Evolutionary conservation across 495 filamentous ascomycete genomes (phyloP).

Genomic region (Penicillium silybi): DNA sequence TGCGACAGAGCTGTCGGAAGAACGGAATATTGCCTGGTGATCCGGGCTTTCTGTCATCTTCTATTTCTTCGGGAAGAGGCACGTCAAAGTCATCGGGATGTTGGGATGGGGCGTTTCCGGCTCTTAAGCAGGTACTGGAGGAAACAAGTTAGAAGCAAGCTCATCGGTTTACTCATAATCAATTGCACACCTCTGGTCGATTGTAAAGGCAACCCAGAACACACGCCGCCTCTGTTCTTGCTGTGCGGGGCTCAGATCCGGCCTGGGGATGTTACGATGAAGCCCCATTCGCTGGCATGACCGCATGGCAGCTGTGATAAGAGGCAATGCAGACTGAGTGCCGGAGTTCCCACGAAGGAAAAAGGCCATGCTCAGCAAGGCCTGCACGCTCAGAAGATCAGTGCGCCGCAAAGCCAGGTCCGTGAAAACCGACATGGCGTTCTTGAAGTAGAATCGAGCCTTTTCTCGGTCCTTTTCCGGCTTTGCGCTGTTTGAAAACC

Average conservation of each 20-base stretch:
- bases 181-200: constrained; percentile 74
- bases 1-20: constrained; percentile 83
- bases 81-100: constrained; percentile 97
- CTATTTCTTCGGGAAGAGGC: constrained; percentile 76
- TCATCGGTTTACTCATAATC: background rate
- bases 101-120: constrained; percentile 82
- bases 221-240: constrained; percentile 91
- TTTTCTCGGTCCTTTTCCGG: constrained; percentile 83
- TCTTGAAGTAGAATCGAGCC: constrained; percentile 91
- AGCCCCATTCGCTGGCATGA: constrained; percentile 91
- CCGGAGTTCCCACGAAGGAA: constrained; percentile 95
- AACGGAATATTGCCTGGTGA: constrained; percentile 74
- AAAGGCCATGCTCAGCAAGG: constrained; percentile 87
- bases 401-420: constrained; percentile 92
- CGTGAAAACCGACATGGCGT: constrained; percentile 84
- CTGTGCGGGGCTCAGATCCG: constrained; percentile 76
- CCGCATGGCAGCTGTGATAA: constrained; percentile 87
- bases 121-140: constrained; percentile 70
- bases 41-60: constrained; percentile 66
- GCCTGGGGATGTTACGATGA: constrained; percentile 80
- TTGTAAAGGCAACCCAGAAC: constrained; percentile 94
- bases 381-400: constrained; percentile 90
- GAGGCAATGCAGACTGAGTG: constrained; percentile 81
- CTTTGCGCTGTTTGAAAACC: constrained; percentile 83
- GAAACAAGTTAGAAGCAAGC: constrained; percentile 1